phyloP scores from a whole-genome alignment of 208 protist species.

The Leishmania arabica region DNA sequence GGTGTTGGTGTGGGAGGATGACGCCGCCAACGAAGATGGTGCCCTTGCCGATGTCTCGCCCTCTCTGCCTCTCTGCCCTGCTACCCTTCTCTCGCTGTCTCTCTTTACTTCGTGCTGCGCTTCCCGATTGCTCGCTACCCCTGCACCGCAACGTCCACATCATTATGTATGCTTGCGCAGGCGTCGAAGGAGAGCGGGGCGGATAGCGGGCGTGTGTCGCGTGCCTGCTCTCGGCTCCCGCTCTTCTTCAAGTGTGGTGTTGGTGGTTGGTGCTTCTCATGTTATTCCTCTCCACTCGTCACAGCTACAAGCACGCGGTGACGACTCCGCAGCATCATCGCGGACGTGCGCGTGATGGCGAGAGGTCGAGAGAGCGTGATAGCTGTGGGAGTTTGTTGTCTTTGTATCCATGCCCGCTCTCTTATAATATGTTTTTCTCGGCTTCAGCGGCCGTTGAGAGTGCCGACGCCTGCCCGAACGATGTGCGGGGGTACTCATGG shows the following conservation, averaged over 20 bases:
- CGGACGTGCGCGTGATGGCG: not conserved
- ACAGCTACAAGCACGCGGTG: not conserved
- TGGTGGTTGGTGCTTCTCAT: not conserved
- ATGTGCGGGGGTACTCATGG: too few relatives aligned
- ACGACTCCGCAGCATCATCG: not conserved
- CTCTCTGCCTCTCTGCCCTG: not conserved
- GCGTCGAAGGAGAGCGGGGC: not conserved
- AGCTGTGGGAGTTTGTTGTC: too few relatives aligned
- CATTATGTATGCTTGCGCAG: not conserved
- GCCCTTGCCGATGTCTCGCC: conserved; percentile 7
- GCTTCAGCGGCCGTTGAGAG: not conserved
- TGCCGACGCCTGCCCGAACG: too few relatives aligned
- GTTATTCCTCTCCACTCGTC: not conserved
- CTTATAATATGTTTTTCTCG: not conserved
- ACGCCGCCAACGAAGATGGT: not conserved
- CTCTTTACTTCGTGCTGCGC: not conserved
- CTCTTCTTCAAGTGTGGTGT: not conserved
- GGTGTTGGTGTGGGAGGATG: not conserved
- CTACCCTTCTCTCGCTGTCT: not conserved
- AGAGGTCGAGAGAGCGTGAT: not conserved
- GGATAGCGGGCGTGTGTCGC: not conserved
- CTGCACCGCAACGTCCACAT: not conserved
- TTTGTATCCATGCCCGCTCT: not conserved
- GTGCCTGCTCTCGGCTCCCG: not conserved
- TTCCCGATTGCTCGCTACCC: not conserved